phyloP scores from a whole-genome alignment of 1,284 basidiomycete species.

The Apiotrichum mycotoxinovorans region DNA sequence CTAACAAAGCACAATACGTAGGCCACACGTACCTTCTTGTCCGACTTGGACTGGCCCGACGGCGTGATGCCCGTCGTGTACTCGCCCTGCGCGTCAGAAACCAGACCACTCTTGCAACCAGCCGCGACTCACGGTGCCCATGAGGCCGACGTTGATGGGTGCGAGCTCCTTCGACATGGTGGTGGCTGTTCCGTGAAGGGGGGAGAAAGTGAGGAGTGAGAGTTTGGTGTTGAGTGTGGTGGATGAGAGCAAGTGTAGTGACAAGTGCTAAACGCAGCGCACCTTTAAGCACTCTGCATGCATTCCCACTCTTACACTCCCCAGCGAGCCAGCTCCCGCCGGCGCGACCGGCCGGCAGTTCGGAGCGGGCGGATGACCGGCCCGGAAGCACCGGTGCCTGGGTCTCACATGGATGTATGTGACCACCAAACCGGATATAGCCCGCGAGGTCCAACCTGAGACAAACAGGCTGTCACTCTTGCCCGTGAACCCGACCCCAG shows the following conservation, averaged over 20 bases:
- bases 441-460: too few relatives aligned
- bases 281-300: too few relatives aligned
- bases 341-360: too few relatives aligned
- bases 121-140: constrained; percentile 44
- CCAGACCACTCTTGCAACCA: not conserved
- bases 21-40: constrained; percentile 82
- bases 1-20: not conserved
- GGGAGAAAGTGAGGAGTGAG: too few relatives aligned
- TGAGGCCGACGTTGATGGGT: constrained; percentile 45
- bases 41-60: constrained; percentile 83
- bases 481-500: too few relatives aligned
- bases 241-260: too few relatives aligned
- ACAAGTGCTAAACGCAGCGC: too few relatives aligned
- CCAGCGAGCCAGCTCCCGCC: too few relatives aligned
- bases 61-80: constrained; percentile 93
- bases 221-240: too few relatives aligned
- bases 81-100: constrained; percentile 48
- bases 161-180: constrained; percentile 26
- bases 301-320: too few relatives aligned
- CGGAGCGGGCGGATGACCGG: not conserved
- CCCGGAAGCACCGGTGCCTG: not conserved
- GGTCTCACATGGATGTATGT: not conserved
- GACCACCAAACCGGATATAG: not conserved
- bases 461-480: too few relatives aligned
- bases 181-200: too few relatives aligned